Base-by-base conservation (phyloP, 1,139 yeast species). In the Meyerozyma athensensis region DNA sequence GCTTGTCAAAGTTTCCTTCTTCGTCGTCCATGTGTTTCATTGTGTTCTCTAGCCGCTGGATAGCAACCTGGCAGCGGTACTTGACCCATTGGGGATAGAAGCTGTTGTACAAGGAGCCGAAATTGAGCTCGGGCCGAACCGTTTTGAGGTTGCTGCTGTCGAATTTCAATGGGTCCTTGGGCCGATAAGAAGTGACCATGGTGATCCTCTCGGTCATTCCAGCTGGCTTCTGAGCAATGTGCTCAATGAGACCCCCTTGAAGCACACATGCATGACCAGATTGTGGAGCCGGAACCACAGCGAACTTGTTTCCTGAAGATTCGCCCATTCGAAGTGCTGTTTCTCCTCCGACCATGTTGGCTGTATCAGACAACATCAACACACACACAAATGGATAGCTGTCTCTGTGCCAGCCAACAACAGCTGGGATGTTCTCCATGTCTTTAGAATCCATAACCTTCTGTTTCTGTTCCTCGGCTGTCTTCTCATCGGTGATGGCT, bases 331-430 rank as follows among this genome's bases (percentile, higher is more conserved):
- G 62, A 45, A 74, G 60, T 17, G 73, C 64, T 3, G 83, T 77
- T 50, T 76, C 81, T 34, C 82, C 82, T 14, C 81, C 82, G 52
- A 71, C 58, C 82, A 77, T 76, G 28, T 61, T 56, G 7, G 71
- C 47, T 12, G 82, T 76, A 49, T 76, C 81, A 30, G 77, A 68
- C 30, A 77, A 52, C 83, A 77, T 77, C 38, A 77, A 60, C 14
- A 77, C 82, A 56, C 81, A 77, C n/a, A 77, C 82, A 53, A 74
- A 74, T 8, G 81, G 82, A 40, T 74, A 76, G 26, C 78, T 68
- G 52, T 77, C 83, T 39, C 62, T 53, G 58, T 77, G 82, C 83
- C 82, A 77, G 19, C 74, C 73, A 20, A 74, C 79, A 35, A 74
- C 64, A 30, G 77, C 79, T 16, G 77, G 77, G 35, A 72, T 62